Evolutionary conservation across 768 basidiomycete species (phyloP).

Genomic region (Phanerochaete carnosa): DNA sequence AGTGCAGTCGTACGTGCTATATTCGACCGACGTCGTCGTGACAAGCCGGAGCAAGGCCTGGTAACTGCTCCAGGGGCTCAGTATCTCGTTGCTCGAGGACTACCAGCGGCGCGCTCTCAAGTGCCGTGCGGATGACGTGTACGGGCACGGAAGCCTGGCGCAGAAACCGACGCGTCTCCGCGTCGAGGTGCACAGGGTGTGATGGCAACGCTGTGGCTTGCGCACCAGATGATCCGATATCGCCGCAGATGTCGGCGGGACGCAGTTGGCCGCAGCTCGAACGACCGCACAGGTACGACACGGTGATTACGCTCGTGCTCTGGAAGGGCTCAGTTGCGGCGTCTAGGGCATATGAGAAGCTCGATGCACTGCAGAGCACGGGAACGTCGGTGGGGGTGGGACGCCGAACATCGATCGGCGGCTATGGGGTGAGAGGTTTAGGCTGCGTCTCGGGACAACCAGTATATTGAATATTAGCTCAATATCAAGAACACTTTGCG

Average conservation of each 20-base stretch:
- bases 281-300: conserved; percentile 39
- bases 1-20: conserved; percentile 49
- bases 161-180: conserved; percentile 82
- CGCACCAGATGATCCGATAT: conserved; percentile 23
- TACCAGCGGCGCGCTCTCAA: conserved; percentile 39
- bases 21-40: conserved; percentile 52
- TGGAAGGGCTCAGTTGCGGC: conserved; percentile 91
- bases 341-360: conserved; percentile 73
- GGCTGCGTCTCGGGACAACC: too few species aligned
- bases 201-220: conserved; percentile 19
- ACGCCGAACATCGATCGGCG: conserved; percentile 21
- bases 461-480: background rate
- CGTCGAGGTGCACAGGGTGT: conserved; percentile 56
- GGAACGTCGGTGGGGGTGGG: conserved; percentile 8
- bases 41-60: conserved; percentile 64
- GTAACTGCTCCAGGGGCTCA: conserved; percentile 61
- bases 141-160: conserved; percentile 37
- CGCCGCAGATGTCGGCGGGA: conserved; percentile 21
- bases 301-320: conserved; percentile 73
- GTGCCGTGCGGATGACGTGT: conserved; percentile 49
- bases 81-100: conserved; percentile 59
- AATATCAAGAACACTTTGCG: background rate
- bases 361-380: conserved; percentile 32
- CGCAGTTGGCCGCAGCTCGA: conserved; percentile 18
- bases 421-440: background rate